Base-by-base conservation (phyloP, 176 grass and related monocot genomes). In the Avena sativa region DNA sequence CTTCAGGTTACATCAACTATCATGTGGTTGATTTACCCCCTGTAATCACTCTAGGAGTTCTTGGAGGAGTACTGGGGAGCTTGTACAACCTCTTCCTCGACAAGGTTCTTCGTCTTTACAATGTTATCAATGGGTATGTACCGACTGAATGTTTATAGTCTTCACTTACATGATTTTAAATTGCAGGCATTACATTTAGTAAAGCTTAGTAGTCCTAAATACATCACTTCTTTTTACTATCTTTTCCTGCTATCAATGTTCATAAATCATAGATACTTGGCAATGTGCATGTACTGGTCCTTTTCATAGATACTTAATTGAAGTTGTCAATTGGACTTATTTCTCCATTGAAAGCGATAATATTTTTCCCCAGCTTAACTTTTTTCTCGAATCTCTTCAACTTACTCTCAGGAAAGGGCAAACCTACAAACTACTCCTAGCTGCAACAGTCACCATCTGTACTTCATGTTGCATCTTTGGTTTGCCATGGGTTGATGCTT, bases 51-150 rank as follows among this genome's bases (percentile, higher is more conserved):
- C 76, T 98, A 74, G 96, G 90, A 75, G 69, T 96, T 30, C 62
- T 95, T 89, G 96, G 96, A 64, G 96, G 93, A 86, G 84, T 98
- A 86, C 76, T 98, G 17, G 96, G 96, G 66, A 94, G 93, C 85
- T 62, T 96, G 21, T 88, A 98, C 66, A 96, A 98, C 85, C 94
- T 91, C 56, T 83, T 98, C 13, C 79, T 98, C 2, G 89, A 87
- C 40, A 98, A 90, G 86, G 81, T 95, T 90, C 93, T 98, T 30
- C 90, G 89, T 16, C 50, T 96, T 79, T 98, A 96, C 85, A 94
- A 89, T 85, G 53, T 91, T 74, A 91, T 96, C 44, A 93, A 96
- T 7, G 82, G 92, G 96, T 98, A 94, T 65, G 88, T 80, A 86
- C 56, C 77, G 4, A 57, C 56, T 43, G 40, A 43, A 43, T 43